Evolutionary conservation across 768 basidiomycete genomes (phyloP), one percentile per base, ranked within the genome.

Genomic region (Phlebiopsis gigantea): DNA sequence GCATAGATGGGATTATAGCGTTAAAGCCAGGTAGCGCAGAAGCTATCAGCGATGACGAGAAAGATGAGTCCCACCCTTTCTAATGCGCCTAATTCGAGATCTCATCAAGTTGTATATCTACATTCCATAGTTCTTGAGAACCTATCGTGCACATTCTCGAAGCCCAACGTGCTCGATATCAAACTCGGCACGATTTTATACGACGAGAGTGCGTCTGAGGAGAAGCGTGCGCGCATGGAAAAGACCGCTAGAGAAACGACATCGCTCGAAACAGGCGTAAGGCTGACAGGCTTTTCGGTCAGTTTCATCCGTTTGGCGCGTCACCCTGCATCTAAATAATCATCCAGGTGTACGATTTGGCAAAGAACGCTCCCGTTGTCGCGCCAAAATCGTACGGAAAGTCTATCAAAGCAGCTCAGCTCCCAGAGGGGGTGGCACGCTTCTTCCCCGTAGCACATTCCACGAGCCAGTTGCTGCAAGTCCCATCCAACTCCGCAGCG

Each of bases 151-250:
- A 66, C 77, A 1, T 98, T 94, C 74, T 63, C 71, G 31, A 87
- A 84, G 67, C 95, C 95, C 5, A 93, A 90, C 62, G 80, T 97
- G 56, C 75, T 98, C 26, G 96, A 99, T 68, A 78, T 93, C 67
- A 99, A 98, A 70, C 87, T 98, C 15, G 97, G 97, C 1, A 95
- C 88, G 0, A 76, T 88, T 1, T 78, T 98, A n/a, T 90, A 90
- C 60, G 93, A 90, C 50, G 80, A 85, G 21, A 66, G 68, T 12
- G 72, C 75, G 22, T 66, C 68, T 79, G 88, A 80, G 1, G 90
- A 89, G 56, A 99, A 99, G 73, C 77, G 80, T 57, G 78, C 72
- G 41, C 82, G 90, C 24, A 94, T 95, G 94, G 74, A 79, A 55
- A 77, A 81, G 63, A 76, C 78, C 1, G 93, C 93, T 0, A 75